Evolutionary conservation across 1,284 basidiomycete genomes (phyloP).

Genomic region (Anthracocystis panici-leucophaei): DNA sequence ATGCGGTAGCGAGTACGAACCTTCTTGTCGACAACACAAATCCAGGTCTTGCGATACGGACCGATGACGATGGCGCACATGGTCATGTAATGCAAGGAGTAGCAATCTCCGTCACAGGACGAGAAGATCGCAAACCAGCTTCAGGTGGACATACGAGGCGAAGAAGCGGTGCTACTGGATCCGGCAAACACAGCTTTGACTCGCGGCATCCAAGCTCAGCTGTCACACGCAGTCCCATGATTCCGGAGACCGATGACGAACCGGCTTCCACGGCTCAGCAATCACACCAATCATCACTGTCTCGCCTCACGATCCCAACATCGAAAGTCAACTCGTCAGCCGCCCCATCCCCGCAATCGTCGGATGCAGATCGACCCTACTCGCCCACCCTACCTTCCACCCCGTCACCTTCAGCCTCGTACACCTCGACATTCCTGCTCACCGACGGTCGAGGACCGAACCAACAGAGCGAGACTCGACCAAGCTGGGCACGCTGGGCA

Average conservation of each 20-base stretch:
- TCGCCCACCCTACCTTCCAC: conserved; percentile 43
- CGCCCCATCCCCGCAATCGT: conserved; percentile 13
- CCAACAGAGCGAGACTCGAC: background rate
- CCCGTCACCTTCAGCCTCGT: background rate
- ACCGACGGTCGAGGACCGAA: conserved; percentile 11
- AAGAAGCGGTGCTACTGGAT: conserved; percentile 38
- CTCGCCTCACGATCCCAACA: conserved; percentile 21
- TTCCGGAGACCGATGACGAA: conserved; percentile 26
- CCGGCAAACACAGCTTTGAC: conserved; percentile 22
- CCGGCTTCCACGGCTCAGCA: background rate
- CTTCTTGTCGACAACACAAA: background rate
- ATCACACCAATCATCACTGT: background rate
- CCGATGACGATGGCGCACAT: background rate
- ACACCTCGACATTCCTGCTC: conserved; percentile 21
- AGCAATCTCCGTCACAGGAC: conserved; percentile 35
- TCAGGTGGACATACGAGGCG: conserved; percentile 32
- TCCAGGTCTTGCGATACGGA: conserved; percentile 5
- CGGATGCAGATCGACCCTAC: conserved; percentile 49
- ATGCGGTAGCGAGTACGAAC: background rate
- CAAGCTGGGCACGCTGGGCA: conserved; percentile 58
- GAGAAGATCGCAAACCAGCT: conserved; percentile 20
- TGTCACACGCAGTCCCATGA: conserved; percentile 24
- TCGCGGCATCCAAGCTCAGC: conserved; percentile 14
- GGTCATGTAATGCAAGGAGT: conserved; percentile 16
- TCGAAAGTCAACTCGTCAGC: conserved; percentile 3